Evolutionary conservation across 2,329 filamentous ascomycete genomes (phyloP).

Genomic region (Calonectria fujianensis): DNA sequence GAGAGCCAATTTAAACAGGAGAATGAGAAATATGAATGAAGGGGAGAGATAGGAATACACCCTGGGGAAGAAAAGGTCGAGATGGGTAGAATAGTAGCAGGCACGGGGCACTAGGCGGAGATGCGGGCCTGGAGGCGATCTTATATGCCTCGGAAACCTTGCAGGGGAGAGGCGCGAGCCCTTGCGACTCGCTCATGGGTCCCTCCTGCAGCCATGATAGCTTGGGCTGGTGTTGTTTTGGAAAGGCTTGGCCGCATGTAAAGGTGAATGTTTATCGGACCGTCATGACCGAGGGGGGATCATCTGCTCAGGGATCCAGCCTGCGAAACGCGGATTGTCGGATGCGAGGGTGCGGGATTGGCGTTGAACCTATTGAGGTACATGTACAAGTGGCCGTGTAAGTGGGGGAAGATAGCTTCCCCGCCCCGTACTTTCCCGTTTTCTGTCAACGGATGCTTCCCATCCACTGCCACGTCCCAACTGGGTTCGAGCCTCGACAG

Average conservation of each 20-base stretch:
- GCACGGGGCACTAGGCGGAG: constrained; percentile 28
- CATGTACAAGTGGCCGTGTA: constrained; percentile 36
- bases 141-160: constrained; percentile 53
- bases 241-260: constrained; percentile 44
- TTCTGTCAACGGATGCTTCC: background rate
- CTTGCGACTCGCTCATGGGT: constrained; percentile 32
- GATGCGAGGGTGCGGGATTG: constrained; percentile 29
- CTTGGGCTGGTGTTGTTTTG: constrained; percentile 41
- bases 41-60: background rate
- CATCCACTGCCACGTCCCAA: constrained; percentile 9
- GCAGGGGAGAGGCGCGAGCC: constrained; percentile 35
- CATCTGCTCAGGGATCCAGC: constrained; percentile 50
- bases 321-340: constrained; percentile 45
- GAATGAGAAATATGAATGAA: constrained; percentile 12
- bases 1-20: background rate
- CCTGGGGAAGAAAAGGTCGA: background rate
- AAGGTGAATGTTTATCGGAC: constrained; percentile 63
- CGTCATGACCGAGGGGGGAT: constrained; percentile 69
- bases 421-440: constrained; percentile 43
- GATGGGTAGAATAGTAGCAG: constrained; percentile 23
- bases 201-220: constrained; percentile 40
- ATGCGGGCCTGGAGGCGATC: constrained; percentile 47
- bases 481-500: background rate
- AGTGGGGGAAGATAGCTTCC: constrained; percentile 42
- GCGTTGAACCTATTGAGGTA: constrained; percentile 10